Evolutionary conservation across 1,284 basidiomycete species (phyloP), one percentile per base, ranked within the genome.

Genomic region (Vanrija humicola): DNA sequence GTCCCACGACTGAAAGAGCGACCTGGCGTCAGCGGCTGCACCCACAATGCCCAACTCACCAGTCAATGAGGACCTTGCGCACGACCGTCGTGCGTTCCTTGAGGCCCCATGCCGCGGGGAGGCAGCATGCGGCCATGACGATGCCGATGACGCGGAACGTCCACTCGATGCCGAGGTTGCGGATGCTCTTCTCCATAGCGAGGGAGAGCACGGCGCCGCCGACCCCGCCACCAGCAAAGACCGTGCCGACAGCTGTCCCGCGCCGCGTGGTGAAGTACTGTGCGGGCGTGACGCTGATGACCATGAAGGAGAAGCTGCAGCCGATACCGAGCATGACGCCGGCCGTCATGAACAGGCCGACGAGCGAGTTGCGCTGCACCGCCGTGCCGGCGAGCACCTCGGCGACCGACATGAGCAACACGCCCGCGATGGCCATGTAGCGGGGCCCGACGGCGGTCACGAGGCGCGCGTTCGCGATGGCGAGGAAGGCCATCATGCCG

Each of bases 131-230:
- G 23, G 47, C 49, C 52, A 56, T 49, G 6, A 50, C 18, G 29
- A 57, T 18, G 4, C 61, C 57, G 21, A 64, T 29, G 12, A 48
- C 29, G 34, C 56, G 51, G 49, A 58, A 58, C 23, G 62, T 46
- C 42, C 63, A 63, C 28, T 61, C 48, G 38, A 59, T 43, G 5
- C 66, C 66, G 16, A 65, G 39, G 34, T 65, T 63, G 3, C 73
- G 51, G 26, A 75, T 61, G 19, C 66, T 62, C 55, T 69, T 54
- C 23, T 67, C 63, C 28, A 73, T 45, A 6, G 58, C 48, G 21
- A 75, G 61, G 9, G 64, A 60, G 58, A 73, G 60, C 12, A 63
- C 58, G 0, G 72, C 72, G 1, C 74, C 74, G 14, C 74, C 74
- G 18, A 75, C 39, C 0, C 74, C 74, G 4, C 64, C 66, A 6